phyloP scores from a whole-genome alignment of 257 asterid species.

The Penstemon eatonii region DNA sequence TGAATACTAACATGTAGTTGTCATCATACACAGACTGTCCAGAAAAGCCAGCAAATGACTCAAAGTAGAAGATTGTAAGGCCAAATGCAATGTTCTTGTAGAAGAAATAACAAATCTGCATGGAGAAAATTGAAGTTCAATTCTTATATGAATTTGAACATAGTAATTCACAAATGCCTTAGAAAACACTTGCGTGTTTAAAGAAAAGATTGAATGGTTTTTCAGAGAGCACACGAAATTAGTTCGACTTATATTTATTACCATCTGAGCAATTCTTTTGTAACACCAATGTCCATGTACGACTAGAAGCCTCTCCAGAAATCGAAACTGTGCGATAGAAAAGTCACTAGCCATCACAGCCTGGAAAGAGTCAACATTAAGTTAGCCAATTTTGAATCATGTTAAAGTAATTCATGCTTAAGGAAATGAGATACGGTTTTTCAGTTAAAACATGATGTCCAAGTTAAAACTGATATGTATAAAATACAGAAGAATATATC shows the following conservation, averaged over 20 bases:
- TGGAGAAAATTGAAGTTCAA: neutral
- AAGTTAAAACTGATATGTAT: too few species aligned
- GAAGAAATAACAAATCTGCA: constrained; percentile 87
- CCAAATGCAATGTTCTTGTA: constrained; percentile 73
- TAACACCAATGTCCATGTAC: constrained; percentile 99
- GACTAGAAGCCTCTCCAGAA: constrained; percentile 78
- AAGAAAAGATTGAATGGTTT: neutral
- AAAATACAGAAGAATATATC: too few species aligned
- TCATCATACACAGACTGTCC: constrained; percentile 76
- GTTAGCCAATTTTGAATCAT: constrained; percentile 1
- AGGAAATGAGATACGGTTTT: neutral
- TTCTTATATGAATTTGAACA: too few species aligned
- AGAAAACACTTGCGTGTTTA: neutral
- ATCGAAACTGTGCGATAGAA: constrained; percentile 87
- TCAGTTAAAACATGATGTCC: too few species aligned
- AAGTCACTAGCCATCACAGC: constrained; percentile 96
- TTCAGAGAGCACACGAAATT: neutral
- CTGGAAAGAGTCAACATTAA: constrained; percentile 29
- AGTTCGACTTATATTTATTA: constrained; percentile 23
- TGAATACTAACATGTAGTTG: constrained; percentile 66
- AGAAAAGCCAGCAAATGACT: constrained; percentile 64
- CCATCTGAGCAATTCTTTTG: constrained; percentile 89
- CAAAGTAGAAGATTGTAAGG: constrained; percentile 64
- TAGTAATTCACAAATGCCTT: too few species aligned
- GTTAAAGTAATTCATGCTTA: neutral